phyloP scores from a whole-genome alignment of 768 basidiomycete species.

The Sporobolomyces roseus region DNA sequence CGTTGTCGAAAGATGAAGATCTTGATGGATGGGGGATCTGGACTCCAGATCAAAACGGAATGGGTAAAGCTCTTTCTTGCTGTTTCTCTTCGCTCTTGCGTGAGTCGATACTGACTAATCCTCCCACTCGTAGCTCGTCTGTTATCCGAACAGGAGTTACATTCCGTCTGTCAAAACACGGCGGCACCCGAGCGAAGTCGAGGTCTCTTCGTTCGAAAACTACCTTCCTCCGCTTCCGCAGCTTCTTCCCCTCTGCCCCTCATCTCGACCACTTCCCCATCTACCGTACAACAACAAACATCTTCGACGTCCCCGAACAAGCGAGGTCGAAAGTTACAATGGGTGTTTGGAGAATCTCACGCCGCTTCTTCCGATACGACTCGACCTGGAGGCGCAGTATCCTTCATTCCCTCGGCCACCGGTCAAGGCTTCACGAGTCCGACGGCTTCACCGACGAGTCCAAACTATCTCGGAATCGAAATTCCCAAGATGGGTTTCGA shows the following conservation, averaged over 20 bases:
- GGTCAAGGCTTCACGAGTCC: background rate
- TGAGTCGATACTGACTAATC: too few species aligned
- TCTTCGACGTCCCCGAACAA: slow-evolving; percentile 19
- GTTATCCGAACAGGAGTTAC: slow-evolving; percentile 41
- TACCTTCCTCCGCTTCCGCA: slow-evolving; percentile 10
- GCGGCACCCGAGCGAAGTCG: slow-evolving; percentile 38
- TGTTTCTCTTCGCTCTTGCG: background rate
- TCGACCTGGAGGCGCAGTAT: slow-evolving; percentile 31
- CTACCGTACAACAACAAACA: background rate
- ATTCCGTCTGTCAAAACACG: slow-evolving; percentile 40
- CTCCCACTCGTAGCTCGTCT: slow-evolving; percentile 23
- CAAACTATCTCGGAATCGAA: slow-evolving; percentile 47
- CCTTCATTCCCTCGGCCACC: background rate
- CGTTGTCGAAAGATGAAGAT: slow-evolving; percentile 24
- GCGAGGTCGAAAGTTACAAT: slow-evolving; percentile 40
- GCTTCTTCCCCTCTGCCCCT: slow-evolving; percentile 7
- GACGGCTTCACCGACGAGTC: slow-evolving; percentile 48
- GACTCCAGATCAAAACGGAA: slow-evolving; percentile 27
- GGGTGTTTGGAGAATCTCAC: slow-evolving; percentile 44
- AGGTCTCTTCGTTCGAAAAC: slow-evolving; percentile 41
- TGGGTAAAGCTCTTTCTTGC: slow-evolving; percentile 19
- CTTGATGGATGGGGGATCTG: slow-evolving; percentile 44
- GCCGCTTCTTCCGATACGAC: slow-evolving; percentile 14
- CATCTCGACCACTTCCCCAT: slow-evolving; percentile 15
- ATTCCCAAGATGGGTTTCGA: slow-evolving; percentile 43